phyloP scores from a whole-genome alignment of 2,329 filamentous ascomycete genomes.

The Diplodia mutila region DNA sequence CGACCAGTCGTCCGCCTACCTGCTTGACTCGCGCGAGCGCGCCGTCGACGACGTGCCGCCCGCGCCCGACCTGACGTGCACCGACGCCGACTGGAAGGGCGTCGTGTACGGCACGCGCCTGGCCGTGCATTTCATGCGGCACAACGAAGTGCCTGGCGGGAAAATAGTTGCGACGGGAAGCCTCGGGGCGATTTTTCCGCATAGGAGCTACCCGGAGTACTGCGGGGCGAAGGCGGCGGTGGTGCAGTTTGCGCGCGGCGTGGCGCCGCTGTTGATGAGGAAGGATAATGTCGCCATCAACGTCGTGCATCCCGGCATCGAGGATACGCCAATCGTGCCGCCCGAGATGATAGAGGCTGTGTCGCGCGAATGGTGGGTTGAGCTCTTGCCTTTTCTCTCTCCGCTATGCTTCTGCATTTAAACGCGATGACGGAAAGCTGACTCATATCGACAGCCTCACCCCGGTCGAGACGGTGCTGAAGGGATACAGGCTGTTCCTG shows the following conservation, averaged over 20 bases:
- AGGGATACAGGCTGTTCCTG: slow-evolving; percentile 52
- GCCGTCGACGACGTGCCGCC: slow-evolving; percentile 44
- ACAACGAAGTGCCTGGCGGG: slow-evolving; percentile 49
- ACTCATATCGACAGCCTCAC: slow-evolving; percentile 33
- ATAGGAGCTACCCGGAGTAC: slow-evolving; percentile 54
- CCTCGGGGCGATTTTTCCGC: slow-evolving; percentile 50
- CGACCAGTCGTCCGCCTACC: slow-evolving; percentile 51
- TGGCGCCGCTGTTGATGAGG: slow-evolving; percentile 29
- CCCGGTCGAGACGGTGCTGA: slow-evolving; percentile 49
- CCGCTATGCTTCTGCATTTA: neutral
- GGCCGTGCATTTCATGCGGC: slow-evolving; percentile 59
- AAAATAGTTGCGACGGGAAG: slow-evolving; percentile 52
- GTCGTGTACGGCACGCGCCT: slow-evolving; percentile 56
- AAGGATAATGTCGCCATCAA: slow-evolving; percentile 58
- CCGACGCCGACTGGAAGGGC: slow-evolving; percentile 57
- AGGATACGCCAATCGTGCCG: slow-evolving; percentile 44
- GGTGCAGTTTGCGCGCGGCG: slow-evolving; percentile 36
- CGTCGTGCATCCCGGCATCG: slow-evolving; percentile 53
- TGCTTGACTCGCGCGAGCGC: slow-evolving; percentile 40
- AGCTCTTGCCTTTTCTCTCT: no score
- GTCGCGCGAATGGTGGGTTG: slow-evolving; percentile 5
- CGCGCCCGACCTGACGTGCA: slow-evolving; percentile 50
- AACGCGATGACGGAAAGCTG: neutral
- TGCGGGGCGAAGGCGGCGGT: slow-evolving; percentile 56
- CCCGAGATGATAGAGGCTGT: slow-evolving; percentile 31